Percentiles rank a stretch among this genome's conserved stretches.
Conservation (phyloP, 768 basidiomycete genomes). For the Suillus luteus region DNA sequence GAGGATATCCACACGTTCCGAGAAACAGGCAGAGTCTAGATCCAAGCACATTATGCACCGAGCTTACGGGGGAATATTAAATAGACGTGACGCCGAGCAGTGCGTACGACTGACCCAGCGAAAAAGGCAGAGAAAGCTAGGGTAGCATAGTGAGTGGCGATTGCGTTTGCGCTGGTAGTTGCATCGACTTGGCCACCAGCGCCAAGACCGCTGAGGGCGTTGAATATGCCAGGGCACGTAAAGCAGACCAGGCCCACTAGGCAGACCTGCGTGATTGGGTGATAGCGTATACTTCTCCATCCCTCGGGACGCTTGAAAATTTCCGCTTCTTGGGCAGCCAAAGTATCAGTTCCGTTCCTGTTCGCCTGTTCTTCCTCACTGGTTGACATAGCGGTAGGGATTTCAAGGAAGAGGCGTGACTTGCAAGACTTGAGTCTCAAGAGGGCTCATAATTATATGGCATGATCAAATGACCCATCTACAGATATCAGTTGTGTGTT, state of each 20-base stretch:
- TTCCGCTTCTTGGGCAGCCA: conserved; percentile 19
- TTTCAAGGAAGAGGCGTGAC: neutral
- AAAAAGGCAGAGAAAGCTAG: conserved; percentile 67
- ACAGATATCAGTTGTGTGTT: neutral
- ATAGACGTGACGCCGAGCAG: neutral
- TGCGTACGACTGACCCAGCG: conserved; percentile 52
- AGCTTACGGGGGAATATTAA: conserved; percentile 47
- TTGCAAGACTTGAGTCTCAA: neutral
- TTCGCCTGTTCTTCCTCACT: neutral
- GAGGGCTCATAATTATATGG: neutral
- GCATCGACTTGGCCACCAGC: conserved; percentile 70
- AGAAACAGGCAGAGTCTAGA: conserved; percentile 69
- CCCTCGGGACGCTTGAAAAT: conserved; percentile 46
- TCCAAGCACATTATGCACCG: conserved; percentile 82
- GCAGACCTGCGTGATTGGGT: conserved; percentile 51
- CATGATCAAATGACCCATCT: neutral
- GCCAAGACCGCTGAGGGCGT: conserved; percentile 72
- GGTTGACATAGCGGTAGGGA: neutral
- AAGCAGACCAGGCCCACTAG: conserved; percentile 64
- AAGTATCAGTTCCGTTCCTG: neutral
- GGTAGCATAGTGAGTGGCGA: conserved; percentile 64
- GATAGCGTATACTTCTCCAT: conserved; percentile 53
- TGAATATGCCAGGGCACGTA: conserved; percentile 58
- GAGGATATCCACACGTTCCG: conserved; percentile 73
- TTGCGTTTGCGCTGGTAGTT: conserved; percentile 67